Conservation (phyloP, 2,329 filamentous ascomycete species). For the Xylariaceae sp. region DNA sequence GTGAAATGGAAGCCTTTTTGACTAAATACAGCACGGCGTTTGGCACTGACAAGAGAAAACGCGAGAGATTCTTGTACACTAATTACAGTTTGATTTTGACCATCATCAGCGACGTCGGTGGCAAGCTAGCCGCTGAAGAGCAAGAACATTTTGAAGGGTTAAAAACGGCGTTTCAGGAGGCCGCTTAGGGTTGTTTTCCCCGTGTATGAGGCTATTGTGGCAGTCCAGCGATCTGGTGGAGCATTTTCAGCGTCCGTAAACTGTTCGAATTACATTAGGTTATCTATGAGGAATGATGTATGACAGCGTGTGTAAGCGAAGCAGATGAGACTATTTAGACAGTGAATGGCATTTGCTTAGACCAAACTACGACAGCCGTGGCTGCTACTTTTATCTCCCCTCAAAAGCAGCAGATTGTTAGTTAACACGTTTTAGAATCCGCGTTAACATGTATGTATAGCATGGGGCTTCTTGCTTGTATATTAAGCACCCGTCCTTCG, state of each 20-base stretch:
- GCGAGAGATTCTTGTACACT: conserved; percentile 88
- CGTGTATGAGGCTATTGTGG: neutral
- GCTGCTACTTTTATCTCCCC: too few relatives aligned
- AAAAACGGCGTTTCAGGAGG: conserved; percentile 63
- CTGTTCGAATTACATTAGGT: neutral
- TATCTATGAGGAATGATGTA: neutral
- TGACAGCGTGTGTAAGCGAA: too few relatives aligned
- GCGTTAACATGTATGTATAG: too few relatives aligned
- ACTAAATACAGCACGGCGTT: conserved; percentile 77
- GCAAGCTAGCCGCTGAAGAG: conserved; percentile 77
- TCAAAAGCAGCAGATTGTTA: too few relatives aligned
- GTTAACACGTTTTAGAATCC: too few relatives aligned
- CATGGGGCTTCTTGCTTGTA: too few relatives aligned
- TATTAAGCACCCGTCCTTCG: too few relatives aligned
- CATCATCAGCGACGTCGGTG: conserved; percentile 80
- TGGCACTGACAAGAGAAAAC: conserved; percentile 75
- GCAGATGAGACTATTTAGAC: too few relatives aligned
- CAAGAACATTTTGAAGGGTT: conserved; percentile 75
- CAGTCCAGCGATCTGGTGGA: neutral
- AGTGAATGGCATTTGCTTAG: too few relatives aligned
- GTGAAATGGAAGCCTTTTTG: conserved; percentile 84
- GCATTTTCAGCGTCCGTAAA: neutral
- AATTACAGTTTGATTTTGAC: conserved; percentile 96
- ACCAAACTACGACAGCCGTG: too few relatives aligned
- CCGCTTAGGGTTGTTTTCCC: conserved; percentile 32